These are phyloP conservation scores for Emiliania huxleyi DNA, from an alignment of 78 protist genomes.

Conservation along the genomic window DNA sequence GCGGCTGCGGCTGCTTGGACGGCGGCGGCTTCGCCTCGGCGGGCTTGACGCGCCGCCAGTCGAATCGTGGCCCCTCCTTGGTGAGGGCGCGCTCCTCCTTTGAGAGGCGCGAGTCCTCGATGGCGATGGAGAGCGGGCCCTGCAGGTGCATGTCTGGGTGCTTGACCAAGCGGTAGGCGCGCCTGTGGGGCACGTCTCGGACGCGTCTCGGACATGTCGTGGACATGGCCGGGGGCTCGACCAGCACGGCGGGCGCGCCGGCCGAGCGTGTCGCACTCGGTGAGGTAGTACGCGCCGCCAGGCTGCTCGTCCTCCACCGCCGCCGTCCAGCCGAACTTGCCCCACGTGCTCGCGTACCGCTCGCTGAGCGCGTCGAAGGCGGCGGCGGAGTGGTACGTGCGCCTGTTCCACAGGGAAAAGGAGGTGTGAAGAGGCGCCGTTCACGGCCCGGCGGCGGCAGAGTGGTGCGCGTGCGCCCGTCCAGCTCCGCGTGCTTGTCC, in stretches of 20 bases:
- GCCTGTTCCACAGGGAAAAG: neutral
- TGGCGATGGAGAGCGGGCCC: neutral
- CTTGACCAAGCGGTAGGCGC: neutral
- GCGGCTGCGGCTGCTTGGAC: no score
- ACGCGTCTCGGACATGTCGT: no score
- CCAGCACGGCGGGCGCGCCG: neutral
- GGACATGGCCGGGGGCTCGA: no score
- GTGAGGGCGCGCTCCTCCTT: no score
- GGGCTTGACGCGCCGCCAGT: no score
- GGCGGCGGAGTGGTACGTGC: neutral
- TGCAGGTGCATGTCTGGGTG: neutral
- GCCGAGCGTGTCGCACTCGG: neutral
- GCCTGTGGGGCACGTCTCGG: neutral
- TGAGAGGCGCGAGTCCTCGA: no score
- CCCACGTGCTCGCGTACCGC: neutral
- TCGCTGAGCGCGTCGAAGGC: neutral
- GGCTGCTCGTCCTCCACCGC: neutral
- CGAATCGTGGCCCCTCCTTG: no score
- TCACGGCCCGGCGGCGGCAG: no score
- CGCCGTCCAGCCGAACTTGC: neutral
- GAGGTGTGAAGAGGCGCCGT: no score
- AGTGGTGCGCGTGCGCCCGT: neutral
- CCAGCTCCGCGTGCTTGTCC: neutral
- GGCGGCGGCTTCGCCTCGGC: no score
- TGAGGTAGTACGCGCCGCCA: neutral